These are phyloP conservation scores for Physcomitrellopsis africana DNA, from an alignment of 225 moss, liverwort and hornwort species.

Conservation along the genomic window DNA sequence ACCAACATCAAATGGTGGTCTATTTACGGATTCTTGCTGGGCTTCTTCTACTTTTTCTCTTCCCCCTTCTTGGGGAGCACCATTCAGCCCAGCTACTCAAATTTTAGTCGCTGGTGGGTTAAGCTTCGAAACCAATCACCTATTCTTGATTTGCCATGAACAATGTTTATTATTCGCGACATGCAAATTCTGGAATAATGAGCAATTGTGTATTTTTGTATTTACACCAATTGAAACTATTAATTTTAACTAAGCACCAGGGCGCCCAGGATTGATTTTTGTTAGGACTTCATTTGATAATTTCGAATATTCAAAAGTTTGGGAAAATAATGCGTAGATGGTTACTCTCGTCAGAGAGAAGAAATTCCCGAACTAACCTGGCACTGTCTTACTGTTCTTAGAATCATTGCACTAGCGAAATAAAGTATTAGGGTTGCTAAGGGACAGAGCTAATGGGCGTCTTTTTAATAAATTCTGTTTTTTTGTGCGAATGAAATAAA, in stretches of 20 bases:
- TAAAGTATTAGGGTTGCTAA: constrained; percentile 31
- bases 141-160: neutral
- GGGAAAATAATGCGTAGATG: neutral
- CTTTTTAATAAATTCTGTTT: neutral
- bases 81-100: constrained; percentile 99
- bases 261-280: neutral
- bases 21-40: constrained; percentile 81
- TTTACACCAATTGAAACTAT: neutral
- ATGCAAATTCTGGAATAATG: neutral
- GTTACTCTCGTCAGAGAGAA: neutral
- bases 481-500: too few relatives aligned
- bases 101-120: constrained; percentile 95
- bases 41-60: constrained; percentile 96
- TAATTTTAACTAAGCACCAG: neutral
- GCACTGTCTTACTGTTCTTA: neutral
- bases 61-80: constrained; percentile 93
- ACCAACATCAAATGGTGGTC: constrained; percentile 99
- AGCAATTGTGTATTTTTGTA: neutral
- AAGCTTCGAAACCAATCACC: constrained; percentile 19
- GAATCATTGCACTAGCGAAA: neutral
- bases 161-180: neutral
- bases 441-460: neutral
- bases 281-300: neutral
- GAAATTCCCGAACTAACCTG: neutral
- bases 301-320: neutral